Base-by-base conservation (phyloP, 306 rosid genomes). In the Fragaria ananassa region DNA sequence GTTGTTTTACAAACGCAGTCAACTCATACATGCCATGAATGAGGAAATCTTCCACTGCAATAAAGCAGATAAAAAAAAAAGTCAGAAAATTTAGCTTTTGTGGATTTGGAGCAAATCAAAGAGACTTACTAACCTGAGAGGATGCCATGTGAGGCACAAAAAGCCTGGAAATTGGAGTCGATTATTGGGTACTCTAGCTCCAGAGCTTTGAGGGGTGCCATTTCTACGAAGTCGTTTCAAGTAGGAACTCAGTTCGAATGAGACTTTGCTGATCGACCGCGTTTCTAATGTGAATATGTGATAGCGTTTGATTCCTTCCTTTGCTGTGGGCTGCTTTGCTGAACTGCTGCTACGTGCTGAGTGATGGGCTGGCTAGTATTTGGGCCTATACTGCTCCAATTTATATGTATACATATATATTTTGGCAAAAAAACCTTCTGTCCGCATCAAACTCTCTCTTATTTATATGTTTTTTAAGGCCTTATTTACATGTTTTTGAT, bases 1-100 rank as follows among this genome's bases (percentile, higher is more conserved):
- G 77, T 9, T 81, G 83, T 50, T 81, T 82, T 0, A 89, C 87
- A 37, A 76, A 50, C 27, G 84, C 85, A 14, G 79, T 74, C 62
- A 85, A 74, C 31, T 31, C 81, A 58, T 87, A 77, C 44, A 84
- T 76, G 80, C 88, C 96, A 3, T 82, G 85, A 4, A 92, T 76
- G 73, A 90, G 96, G 76, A 88, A 90, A 83, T 90, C 97, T 85
- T 92, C 96, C 72, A 88, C 97, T 87, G 87, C 72, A 68, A 5
- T 50, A 34, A 34, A 46, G 14, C 17, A 23, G 31, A 75, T 39
- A 29, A 29, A 8, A 74, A 29, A 29, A 3, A 74, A 64, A 17
- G 34, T 66, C 37, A 25, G 42, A 60, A 67, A 37, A 57, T 34
- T 19, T 6, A 46, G 47, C 4, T 37, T 34, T 41, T 72, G 10